These are phyloP conservation scores for Noccaea bulbosa DNA, from an alignment of 345 rosid species.

Conservation along the genomic window DNA sequence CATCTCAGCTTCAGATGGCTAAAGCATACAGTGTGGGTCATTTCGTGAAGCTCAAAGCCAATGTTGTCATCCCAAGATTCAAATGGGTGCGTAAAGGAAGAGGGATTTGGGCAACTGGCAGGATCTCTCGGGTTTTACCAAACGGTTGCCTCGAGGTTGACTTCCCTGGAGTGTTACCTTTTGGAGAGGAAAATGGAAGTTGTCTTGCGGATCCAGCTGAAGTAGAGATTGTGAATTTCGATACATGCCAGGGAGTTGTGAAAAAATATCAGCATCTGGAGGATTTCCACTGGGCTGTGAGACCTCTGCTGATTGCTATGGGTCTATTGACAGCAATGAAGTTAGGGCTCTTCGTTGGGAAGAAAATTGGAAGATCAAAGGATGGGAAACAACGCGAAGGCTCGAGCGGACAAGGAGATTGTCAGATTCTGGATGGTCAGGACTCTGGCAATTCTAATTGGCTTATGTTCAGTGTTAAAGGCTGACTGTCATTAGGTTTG, in stretches of 20 bases:
- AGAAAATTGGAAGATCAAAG: constrained; percentile 58
- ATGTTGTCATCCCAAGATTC: constrained; percentile 75
- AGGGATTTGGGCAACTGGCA: constrained; percentile 82
- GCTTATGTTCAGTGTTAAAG: constrained; percentile 41
- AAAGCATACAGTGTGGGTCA: constrained; percentile 73
- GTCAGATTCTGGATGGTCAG: constrained; percentile 36
- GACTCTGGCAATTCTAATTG: constrained; percentile 39
- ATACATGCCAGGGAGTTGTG: constrained; percentile 61
- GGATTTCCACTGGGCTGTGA: constrained; percentile 93
- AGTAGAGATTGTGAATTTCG: constrained; percentile 72
- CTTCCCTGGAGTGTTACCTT: constrained; percentile 72
- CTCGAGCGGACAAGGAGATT: constrained; percentile 27
- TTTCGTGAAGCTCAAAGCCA: constrained; percentile 69
- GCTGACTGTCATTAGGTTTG: constrained; percentile 18
- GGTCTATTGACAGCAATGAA: constrained; percentile 72
- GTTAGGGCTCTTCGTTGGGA: constrained; percentile 58
- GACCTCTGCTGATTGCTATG: constrained; percentile 74
- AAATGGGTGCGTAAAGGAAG: constrained; percentile 72
- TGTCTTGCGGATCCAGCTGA: constrained; percentile 90
- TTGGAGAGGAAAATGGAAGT: constrained; percentile 54
- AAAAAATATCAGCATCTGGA: constrained; percentile 87
- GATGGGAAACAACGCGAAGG: constrained; percentile 42
- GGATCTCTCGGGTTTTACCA: constrained; percentile 63
- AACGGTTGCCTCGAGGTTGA: constrained; percentile 84
- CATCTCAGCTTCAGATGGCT: constrained; percentile 82